Evolutionary conservation across 345 rosid species (phyloP).

Genomic region (Aurinia saxatilis): DNA sequence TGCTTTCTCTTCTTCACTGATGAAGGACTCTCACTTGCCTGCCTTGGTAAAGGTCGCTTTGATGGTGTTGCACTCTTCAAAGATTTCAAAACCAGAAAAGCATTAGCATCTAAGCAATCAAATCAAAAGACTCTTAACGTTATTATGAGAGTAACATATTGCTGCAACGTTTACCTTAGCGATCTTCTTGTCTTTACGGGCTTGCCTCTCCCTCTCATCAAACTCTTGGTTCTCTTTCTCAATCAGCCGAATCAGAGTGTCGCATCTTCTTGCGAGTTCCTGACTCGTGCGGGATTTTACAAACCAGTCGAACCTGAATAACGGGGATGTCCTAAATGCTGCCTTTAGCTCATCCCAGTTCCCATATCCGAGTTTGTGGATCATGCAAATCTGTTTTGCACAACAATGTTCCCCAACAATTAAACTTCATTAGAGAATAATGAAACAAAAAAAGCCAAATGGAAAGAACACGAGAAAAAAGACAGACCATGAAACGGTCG

Average conservation of each 20-base stretch:
- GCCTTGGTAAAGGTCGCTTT: constrained; percentile 60
- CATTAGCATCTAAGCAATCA: neutral
- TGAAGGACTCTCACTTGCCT: constrained; percentile 65
- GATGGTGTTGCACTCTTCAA: constrained; percentile 57
- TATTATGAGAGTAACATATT: neutral
- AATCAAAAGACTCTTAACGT: neutral
- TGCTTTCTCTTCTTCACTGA: constrained; percentile 71
- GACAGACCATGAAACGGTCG: constrained; percentile 78
- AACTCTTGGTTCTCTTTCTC: constrained; percentile 98
- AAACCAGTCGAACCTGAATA: constrained; percentile 98
- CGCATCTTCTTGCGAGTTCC: constrained; percentile 95
- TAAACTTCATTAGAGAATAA: neutral
- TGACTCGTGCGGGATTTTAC: constrained; percentile 99
- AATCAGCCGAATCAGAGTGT: constrained; percentile 87
- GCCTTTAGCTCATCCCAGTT: constrained; percentile 99
- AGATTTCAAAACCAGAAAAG: neutral
- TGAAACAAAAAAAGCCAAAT: neutral
- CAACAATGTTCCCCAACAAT: neutral
- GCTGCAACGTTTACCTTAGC: constrained; percentile 57
- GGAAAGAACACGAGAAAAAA: neutral
- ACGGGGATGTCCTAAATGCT: constrained; percentile 82
- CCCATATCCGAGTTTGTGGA: constrained; percentile 98
- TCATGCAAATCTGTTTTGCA: constrained; percentile 80
- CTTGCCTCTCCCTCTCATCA: constrained; percentile 97
- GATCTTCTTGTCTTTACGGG: constrained; percentile 97